Conservation (phyloP, 257 asterid genomes). For the Przewalskia tangutica region DNA sequence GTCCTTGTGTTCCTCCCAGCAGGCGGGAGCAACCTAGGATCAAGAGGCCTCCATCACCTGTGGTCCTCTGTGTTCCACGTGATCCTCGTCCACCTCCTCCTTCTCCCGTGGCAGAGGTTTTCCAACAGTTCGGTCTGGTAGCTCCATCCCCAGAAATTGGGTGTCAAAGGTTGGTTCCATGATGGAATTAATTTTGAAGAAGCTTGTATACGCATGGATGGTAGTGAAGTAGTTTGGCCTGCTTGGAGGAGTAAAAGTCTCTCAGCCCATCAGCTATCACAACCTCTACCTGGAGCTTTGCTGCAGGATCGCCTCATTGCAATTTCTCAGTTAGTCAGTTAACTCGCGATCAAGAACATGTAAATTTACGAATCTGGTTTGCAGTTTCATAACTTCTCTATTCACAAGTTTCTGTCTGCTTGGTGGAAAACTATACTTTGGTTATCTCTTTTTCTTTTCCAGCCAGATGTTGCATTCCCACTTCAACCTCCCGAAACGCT, state of each 20-base stretch:
- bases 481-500: constrained; percentile 74
- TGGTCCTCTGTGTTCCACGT: constrained; percentile 94
- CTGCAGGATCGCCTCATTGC: constrained; percentile 94
- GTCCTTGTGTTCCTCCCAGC: constrained; percentile 95
- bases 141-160: constrained; percentile 99
- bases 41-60: constrained; percentile 98
- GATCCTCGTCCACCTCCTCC: constrained; percentile 99
- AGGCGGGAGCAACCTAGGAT: constrained; percentile 85
- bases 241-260: constrained; percentile 92
- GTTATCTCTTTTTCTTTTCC: constrained; percentile 17
- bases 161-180: constrained; percentile 95
- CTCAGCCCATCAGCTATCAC: constrained; percentile 68
- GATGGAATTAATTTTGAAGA: constrained; percentile 88
- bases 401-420: neutral
- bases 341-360: constrained; percentile 98
- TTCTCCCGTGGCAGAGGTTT: constrained; percentile 87
- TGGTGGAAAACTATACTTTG: constrained; percentile 8
- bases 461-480: constrained; percentile 97
- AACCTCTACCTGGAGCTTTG: constrained; percentile 85
- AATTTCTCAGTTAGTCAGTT: constrained; percentile 84
- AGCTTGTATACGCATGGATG: constrained; percentile 71
- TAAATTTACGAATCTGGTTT: constrained; percentile 17
- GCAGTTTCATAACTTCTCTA: neutral
- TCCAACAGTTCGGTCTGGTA: constrained; percentile 95
- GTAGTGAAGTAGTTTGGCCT: constrained; percentile 93